Conservation (phyloP, 441 rosid species). For the Eutrema salsugineum region DNA sequence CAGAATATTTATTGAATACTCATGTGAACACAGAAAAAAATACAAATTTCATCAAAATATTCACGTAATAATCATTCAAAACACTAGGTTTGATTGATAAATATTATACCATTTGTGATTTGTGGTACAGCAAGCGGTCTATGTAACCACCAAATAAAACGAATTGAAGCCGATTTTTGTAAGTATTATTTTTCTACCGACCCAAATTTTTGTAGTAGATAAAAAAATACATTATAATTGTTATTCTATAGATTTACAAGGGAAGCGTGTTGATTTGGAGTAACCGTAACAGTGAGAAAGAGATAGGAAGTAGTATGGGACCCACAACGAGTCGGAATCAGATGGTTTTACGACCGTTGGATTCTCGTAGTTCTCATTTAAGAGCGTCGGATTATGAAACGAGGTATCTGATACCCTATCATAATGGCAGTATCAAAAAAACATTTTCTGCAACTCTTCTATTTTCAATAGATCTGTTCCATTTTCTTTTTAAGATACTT, state of each 20-base stretch:
- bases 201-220: neutral
- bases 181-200: neutral
- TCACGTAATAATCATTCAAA: neutral
- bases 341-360: constrained; percentile 15
- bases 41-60: neutral
- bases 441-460: constrained; percentile 12
- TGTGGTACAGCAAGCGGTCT: too few species aligned
- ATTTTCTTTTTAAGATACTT: neutral
- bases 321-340: neutral
- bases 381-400: constrained; percentile 6
- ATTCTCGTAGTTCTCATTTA: neutral
- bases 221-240: neutral
- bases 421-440: neutral
- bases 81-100: neutral
- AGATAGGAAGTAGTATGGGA: neutral
- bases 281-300: constrained; percentile 10
- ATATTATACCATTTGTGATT: too few species aligned
- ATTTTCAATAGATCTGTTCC: neutral
- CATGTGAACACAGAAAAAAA: neutral
- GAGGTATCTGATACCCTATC: neutral
- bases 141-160: neutral
- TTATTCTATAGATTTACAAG: neutral
- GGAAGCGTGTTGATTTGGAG: constrained; percentile 29
- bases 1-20: neutral
- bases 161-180: neutral